Conservation (phyloP, 345 rosid species). For the Camelina hispida region DNA sequence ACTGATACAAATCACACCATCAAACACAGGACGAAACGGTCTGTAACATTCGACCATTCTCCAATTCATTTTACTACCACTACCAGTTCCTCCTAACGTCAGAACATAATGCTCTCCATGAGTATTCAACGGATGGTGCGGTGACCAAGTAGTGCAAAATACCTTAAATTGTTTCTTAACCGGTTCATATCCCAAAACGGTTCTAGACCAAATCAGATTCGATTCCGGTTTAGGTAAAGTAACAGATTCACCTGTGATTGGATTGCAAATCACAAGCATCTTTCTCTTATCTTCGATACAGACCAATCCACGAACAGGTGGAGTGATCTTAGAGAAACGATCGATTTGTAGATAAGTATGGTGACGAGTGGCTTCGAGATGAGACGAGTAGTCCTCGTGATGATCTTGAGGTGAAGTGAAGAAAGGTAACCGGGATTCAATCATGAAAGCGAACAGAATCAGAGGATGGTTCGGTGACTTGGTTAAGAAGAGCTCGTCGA, state of each 20-base stretch:
- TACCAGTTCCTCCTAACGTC: background rate
- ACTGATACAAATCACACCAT: background rate
- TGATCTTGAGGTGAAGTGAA: background rate
- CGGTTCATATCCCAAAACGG: background rate
- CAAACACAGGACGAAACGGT: background rate
- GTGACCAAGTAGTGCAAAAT: background rate
- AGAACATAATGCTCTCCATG: background rate
- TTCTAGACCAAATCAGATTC: background rate
- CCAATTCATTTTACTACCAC: background rate
- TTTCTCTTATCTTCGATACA: background rate
- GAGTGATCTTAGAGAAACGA: background rate
- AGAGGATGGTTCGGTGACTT: background rate
- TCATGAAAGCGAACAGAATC: background rate
- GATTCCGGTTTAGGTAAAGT: background rate
- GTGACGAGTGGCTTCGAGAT: background rate
- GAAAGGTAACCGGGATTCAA: background rate
- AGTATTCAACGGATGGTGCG: background rate
- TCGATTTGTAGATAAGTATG: background rate
- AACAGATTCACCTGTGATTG: background rate
- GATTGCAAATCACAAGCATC: background rate
- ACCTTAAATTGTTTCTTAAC: background rate
- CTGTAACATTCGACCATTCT: background rate
- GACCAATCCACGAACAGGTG: background rate
- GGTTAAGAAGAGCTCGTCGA: background rate
- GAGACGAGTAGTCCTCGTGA: background rate